phyloP scores from a whole-genome alignment of 2,329 filamentous ascomycete genomes.

The Verticillium nubilum region DNA sequence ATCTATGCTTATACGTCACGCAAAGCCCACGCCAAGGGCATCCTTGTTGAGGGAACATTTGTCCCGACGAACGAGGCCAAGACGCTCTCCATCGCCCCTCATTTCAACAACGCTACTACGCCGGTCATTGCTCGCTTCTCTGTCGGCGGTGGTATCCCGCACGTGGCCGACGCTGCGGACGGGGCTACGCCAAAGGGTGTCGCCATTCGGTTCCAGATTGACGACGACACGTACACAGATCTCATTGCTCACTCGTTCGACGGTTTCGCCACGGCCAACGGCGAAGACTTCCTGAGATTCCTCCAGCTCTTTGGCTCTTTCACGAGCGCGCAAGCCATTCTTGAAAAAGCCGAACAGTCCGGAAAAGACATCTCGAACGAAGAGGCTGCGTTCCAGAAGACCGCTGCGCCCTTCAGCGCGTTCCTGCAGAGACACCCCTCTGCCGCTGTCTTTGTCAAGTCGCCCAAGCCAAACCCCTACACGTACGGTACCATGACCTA shows the following conservation, averaged over 20 bases:
- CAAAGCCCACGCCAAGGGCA: slow-evolving; percentile 46
- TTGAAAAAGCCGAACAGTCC: not conserved
- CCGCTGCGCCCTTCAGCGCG: not conserved
- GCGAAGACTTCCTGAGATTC: slow-evolving; percentile 1
- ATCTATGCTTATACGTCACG: not conserved
- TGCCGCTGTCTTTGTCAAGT: not conserved
- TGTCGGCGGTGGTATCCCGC: not conserved
- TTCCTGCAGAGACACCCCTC: not conserved
- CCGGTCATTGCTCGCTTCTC: slow-evolving; percentile 45
- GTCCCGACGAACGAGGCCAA: slow-evolving; percentile 36
- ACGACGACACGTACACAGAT: slow-evolving; percentile 1
- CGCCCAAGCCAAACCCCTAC: not conserved
- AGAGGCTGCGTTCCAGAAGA: not conserved
- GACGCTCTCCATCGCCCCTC: slow-evolving; percentile 38
- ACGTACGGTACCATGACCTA: slow-evolving; percentile 1
- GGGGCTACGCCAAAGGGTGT: slow-evolving; percentile 1
- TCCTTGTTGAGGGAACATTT: slow-evolving; percentile 46
- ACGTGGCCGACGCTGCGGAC: not conserved
- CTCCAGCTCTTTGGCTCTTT: not conserved
- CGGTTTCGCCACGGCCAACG: not conserved
- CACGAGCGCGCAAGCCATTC: not conserved
- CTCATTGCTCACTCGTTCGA: slow-evolving; percentile 1
- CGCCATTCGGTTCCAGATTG: slow-evolving; percentile 2
- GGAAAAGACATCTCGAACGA: not conserved
- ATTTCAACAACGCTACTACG: slow-evolving; percentile 38